Evolutionary conservation across 371 early-diverging fungal species (phyloP), one percentile per base, ranked within the genome.

Genomic region (Smittium mucronatum): DNA sequence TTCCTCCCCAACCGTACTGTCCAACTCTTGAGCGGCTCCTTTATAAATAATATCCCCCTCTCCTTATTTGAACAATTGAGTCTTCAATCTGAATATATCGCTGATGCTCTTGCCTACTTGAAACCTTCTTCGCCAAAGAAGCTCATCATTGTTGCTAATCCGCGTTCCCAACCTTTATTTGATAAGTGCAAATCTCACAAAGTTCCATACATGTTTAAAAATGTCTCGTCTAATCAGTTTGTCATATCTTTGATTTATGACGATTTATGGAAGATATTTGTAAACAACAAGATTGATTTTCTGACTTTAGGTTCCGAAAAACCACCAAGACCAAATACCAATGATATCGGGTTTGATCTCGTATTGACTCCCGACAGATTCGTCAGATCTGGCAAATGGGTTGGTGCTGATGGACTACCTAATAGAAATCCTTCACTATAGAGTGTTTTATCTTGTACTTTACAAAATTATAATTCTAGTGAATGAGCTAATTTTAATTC

Each of bases 1-100:
- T 65, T 28, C 8, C 65, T 34, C 34, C 65, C 65, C 5, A 65
- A 65, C 65, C 32, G 65, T n/a, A 65, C 65, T 5, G 15, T 65
- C 1, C 32, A 32, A 32, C 34, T 65, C 2, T 33, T 65, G n/a
- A 36, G 65, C n/a, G n/a, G 34, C 36, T n/a, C 32, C 11, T n/a
- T 25, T 65, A 25, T 36, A 21, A 36, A 65, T 65, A 34, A 34
- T 33, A n/a, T 65, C 36, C 65, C 34, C 21, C 17, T 33, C 17
- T 28, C 32, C 34, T 11, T 15, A 2, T 2, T 65, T 34, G 30
- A 65, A 34, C n/a, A 33, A 15, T 5, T 65, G n/a, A 32, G 65
- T 34, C n/a, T 65, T 15, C 21, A 65, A 34, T 31, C 65, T 32
- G 8, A 28, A 65, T 34, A 34, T 11, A 33, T 65, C 36, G n/a